Base-by-base conservation (phyloP, 805 yeast species). In the Barnettozyma californica region DNA sequence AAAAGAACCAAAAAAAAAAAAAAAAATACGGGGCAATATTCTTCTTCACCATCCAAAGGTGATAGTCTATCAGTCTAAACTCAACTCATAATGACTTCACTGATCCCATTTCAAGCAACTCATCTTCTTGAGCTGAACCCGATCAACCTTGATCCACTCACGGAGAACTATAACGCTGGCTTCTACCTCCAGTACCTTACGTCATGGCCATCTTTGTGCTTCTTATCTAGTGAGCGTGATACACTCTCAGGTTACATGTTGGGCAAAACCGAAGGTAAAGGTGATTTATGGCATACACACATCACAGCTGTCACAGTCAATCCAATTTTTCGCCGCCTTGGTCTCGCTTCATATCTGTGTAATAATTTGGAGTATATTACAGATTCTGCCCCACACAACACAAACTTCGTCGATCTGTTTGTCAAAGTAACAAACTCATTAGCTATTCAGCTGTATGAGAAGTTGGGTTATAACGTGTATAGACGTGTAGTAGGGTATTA, bases 291-390 rank as follows among this genome's bases (percentile, higher is more conserved):
- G 96, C 99, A 94, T 62, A 80, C 96, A 1, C 99, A 94, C 65
- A 90, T 94, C 44, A 89, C 98, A 0, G 98, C 99, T 0, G 96
- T 94, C 4, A 90, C 98, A 0, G 85, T 94, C 1, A 84, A 85
- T 50, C 83, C 87, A 11, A 83, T 80, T 45, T 92, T 84, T 64
- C 70, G 99, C 46, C 70, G 98, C 52, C 74, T 92, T 14, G 95
- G 96, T 1, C 69, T 94, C 36, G 99, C 97, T 1, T 79, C 90
- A 8, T 77, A 78, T 50, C 70, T 94, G 38, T 90, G 97, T 60
- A 70, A 77, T 43, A 80, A 87, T 50, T 68, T 94, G 39, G 90
- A 85, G 58, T 75, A 79, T 39, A 76, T 83, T 41, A 87, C 95
- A 0, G 87, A 85, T 52, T 74, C 79, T n/a, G 76, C 71, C n/a